A percentile compares a stretch with the other conserved stretches of the same genome.
Evolutionary conservation across 164 flowering plant species (phyloP).

Genomic region (Nelumbo lutea): DNA sequence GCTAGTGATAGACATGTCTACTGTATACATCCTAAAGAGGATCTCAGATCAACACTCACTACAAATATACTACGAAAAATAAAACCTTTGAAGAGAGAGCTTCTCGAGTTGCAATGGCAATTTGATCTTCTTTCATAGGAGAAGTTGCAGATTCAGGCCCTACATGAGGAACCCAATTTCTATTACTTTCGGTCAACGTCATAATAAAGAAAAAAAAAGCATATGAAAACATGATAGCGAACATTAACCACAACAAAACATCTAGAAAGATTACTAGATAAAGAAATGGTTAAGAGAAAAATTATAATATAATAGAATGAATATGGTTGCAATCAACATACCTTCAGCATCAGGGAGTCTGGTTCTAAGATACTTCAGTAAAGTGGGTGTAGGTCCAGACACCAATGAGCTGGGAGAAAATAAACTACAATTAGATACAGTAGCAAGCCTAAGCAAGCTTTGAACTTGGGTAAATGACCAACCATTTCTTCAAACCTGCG

Average conservation of each 20-base stretch:
- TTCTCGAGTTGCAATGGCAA: conserved; percentile 65
- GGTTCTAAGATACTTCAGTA: conserved; percentile 76
- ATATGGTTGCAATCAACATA: conserved; percentile 9
- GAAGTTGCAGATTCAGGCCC: conserved; percentile 42
- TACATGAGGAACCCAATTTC: conserved; percentile 25
- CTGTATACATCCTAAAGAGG: background rate
- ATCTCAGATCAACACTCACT: background rate
- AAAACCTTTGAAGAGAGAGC: conserved; percentile 77
- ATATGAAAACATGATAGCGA: background rate
- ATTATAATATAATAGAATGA: background rate
- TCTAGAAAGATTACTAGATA: background rate
- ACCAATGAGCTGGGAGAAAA: conserved; percentile 65
- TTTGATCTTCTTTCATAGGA: conserved; percentile 46
- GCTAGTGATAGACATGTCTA: background rate
- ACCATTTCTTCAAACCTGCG: conserved; percentile 54
- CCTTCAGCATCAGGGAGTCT: conserved; percentile 79
- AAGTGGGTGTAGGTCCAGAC: conserved; percentile 75
- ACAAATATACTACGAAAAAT: background rate
- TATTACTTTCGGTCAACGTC: background rate
- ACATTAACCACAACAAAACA: background rate
- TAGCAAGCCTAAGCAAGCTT: background rate
- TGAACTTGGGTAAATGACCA: conserved; percentile 6
- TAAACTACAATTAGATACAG: conserved; percentile 16
- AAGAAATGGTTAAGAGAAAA: conserved; percentile 3
- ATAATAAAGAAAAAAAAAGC: background rate